phyloP scores from a whole-genome alignment of 345 rosid genomes.

The Eucalyptus dawsonii region DNA sequence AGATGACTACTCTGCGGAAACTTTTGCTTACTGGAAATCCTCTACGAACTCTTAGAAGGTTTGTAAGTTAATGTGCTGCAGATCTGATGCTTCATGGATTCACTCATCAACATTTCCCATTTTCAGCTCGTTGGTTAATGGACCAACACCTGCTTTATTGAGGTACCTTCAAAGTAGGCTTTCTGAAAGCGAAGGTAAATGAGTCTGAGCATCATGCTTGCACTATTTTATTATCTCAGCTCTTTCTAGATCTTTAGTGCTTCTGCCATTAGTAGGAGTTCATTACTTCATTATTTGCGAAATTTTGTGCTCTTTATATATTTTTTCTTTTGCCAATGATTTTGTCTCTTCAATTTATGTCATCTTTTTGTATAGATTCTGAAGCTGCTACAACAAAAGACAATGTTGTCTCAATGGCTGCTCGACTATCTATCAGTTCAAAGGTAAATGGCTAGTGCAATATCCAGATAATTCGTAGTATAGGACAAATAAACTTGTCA shows the following conservation, averaged over 20 bases:
- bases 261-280: neutral
- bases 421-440: conserved; percentile 68
- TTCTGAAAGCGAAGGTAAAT: conserved; percentile 57
- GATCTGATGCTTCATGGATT: neutral
- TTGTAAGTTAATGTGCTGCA: neutral
- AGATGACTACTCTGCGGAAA: conserved; percentile 72
- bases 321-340: neutral
- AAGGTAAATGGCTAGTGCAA: conserved; percentile 30
- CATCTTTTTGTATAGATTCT: conserved; percentile 29
- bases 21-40: conserved; percentile 80
- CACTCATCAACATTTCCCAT: neutral
- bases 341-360: neutral
- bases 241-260: neutral
- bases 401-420: conserved; percentile 60
- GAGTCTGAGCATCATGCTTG: neutral
- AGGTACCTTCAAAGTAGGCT: conserved; percentile 78
- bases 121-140: conserved; percentile 76
- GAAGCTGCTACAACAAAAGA: conserved; percentile 43
- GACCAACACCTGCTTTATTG: conserved; percentile 79
- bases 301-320: neutral
- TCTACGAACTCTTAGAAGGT: conserved; percentile 85
- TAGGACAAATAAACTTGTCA: neutral
- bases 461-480: neutral
- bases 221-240: neutral
- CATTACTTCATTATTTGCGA: neutral